Conservation (phyloP, 768 basidiomycete genomes). For the Mrakia gelida region DNA sequence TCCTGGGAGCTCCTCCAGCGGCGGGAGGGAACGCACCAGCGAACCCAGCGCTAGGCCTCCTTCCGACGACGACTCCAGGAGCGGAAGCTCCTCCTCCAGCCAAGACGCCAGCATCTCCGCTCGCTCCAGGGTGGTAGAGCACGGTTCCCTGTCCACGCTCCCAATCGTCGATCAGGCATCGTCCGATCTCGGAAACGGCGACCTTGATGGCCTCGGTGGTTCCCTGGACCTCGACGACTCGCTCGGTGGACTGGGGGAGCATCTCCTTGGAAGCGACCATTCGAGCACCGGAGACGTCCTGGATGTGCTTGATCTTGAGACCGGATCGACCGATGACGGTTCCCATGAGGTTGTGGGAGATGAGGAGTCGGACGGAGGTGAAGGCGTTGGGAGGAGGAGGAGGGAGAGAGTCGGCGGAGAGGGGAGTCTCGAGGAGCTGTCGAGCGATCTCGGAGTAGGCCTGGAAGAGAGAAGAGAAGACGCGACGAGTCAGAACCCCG, state of each 20-base stretch:
- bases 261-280: slow-evolving; percentile 99
- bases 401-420: slow-evolving; percentile 64
- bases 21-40: slow-evolving; percentile 31
- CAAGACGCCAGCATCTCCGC: slow-evolving; percentile 47
- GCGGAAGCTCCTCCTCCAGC: slow-evolving; percentile 43
- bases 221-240: slow-evolving; percentile 96
- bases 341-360: slow-evolving; percentile 99
- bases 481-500: neutral
- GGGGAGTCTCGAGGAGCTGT: slow-evolving; percentile 70
- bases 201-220: slow-evolving; percentile 84
- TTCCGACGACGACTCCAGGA: slow-evolving; percentile 34
- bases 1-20: slow-evolving; percentile 1
- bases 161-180: slow-evolving; percentile 94
- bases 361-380: slow-evolving; percentile 91
- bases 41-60: slow-evolving; percentile 38
- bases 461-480: slow-evolving; percentile 47
- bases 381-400: slow-evolving; percentile 60
- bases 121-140: slow-evolving; percentile 88
- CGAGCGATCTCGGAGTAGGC: slow-evolving; percentile 93
- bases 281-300: slow-evolving; percentile 88
- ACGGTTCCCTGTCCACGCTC: slow-evolving; percentile 91
- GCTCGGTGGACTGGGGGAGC: slow-evolving; percentile 98
- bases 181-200: slow-evolving; percentile 92
- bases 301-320: slow-evolving; percentile 98
- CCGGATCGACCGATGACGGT: slow-evolving; percentile 95